Evolutionary conservation across 345 rosid genomes (phyloP), one percentile per base, ranked within the genome.

Genomic region (Salix exigua): DNA sequence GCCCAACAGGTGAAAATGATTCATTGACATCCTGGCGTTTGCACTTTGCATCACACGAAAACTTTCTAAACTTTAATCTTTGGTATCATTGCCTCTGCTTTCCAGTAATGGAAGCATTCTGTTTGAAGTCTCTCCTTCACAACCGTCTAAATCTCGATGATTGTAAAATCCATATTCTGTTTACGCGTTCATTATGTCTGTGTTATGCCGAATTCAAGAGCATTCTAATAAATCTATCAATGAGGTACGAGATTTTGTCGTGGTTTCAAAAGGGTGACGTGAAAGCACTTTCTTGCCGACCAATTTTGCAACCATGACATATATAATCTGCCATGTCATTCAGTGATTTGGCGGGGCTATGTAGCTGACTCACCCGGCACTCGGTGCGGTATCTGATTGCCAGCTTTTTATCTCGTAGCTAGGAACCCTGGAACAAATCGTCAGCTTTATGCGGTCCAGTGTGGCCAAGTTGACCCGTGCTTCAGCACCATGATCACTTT

Each of bases 391-490:
- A 76, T 75, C 71, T 67, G 48, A 80, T 73, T 78, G 72, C 75
- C 65, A 50, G 7, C 26, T n/a, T 55, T 77, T 70, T 68, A 26
- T 55, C 10, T 55, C 63, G 13, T 8, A n/a, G 1, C 31, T 11
- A 28, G 26, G 65, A 38, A 73, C 76, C 67, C 68, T 65, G 58
- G 26, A 64, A 37, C 76, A 66, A 35, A 70, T 63, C 53, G 76
- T 66, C 50, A 28, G 40, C 82, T 82, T 84, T 78, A 75, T 60
- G 82, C 75, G 74, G 51, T 61, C 58, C 79, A 78, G 65, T 28
- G 66, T 55, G 85, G 88, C 83, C 91, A 88, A 84, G 83, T 86
- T 82, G 88, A 82, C 82, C 66, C 21, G 14, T 73, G 75, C 38
- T 51, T 65, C 70, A 72, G 67, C 81, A 66, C 76, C 74, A 81